Percentiles rank a stretch among this genome's conserved stretches.
Evolutionary conservation across 2,329 filamentous ascomycete species (phyloP).

Genomic region (Verticillium longisporum): DNA sequence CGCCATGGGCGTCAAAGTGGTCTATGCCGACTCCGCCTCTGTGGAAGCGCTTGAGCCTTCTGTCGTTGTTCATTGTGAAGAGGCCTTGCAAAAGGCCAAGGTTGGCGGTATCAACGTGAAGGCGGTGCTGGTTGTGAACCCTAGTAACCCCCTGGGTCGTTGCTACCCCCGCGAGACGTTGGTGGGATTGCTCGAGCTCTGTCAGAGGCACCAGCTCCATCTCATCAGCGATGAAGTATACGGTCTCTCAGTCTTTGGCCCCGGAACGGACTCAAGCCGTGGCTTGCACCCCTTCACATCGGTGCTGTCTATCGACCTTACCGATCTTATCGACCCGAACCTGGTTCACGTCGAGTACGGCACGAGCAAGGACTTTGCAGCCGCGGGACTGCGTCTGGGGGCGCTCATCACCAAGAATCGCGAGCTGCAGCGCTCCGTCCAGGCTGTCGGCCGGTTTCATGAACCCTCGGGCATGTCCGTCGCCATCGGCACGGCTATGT

Average conservation of each 20-base stretch:
- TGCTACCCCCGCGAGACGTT: conserved; percentile 38
- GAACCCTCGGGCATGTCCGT: conserved; percentile 37
- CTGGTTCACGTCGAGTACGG: conserved; percentile 43
- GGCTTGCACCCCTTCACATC: conserved; percentile 35
- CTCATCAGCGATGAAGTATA: conserved; percentile 55
- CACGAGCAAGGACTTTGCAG: conserved; percentile 43
- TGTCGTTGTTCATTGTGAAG: conserved; percentile 37
- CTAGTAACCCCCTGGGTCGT: conserved; percentile 43
- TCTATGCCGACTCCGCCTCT: conserved; percentile 37
- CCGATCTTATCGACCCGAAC: conserved; percentile 34
- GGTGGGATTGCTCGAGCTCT: conserved; percentile 38
- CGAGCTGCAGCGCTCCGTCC: conserved; percentile 25
- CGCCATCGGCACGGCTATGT: conserved; percentile 33
- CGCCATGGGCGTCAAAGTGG: conserved; percentile 27
- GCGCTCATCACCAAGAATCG: conserved; percentile 33
- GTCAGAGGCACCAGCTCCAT: conserved; percentile 41
- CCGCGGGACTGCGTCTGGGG: conserved; percentile 44
- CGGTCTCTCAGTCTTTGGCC: conserved; percentile 40
- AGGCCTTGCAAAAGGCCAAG: conserved; percentile 26
- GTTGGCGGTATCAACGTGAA: conserved; percentile 29
- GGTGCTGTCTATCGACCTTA: conserved; percentile 35
- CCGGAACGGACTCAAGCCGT: conserved; percentile 15
- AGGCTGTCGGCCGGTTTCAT: conserved; percentile 36
- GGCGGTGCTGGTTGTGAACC: conserved; percentile 44
- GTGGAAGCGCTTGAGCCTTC: conserved; percentile 34